Percentiles rank a stretch among this genome's conserved stretches.
Evolutionary conservation across 495 filamentous ascomycete species (phyloP).

Genomic region (Penicillium flavigenum): DNA sequence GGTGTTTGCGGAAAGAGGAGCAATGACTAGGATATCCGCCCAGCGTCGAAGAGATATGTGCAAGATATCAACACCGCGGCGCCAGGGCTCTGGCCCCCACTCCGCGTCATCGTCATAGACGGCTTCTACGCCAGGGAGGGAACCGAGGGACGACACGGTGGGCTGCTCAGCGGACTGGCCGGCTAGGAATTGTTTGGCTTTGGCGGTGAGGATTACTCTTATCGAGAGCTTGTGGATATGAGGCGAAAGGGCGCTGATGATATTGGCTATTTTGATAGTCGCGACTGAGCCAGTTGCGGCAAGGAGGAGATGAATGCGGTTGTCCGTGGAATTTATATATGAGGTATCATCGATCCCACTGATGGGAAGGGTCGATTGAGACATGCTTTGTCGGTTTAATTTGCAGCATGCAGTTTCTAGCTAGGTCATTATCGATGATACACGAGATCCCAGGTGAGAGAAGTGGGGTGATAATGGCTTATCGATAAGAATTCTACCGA

Average conservation of each 20-base stretch:
- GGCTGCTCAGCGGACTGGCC: constrained; percentile 67
- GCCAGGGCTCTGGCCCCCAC: constrained; percentile 65
- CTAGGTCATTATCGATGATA: background rate
- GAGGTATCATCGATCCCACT: background rate
- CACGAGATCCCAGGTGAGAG: background rate
- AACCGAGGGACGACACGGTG: constrained; percentile 45
- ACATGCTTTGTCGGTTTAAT: background rate
- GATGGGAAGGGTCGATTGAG: background rate
- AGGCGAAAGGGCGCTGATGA: constrained; percentile 54
- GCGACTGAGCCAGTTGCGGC: constrained; percentile 58
- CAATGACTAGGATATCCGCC: constrained; percentile 73
- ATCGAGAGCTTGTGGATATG: constrained; percentile 58
- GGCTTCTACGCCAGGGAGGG: constrained; percentile 56
- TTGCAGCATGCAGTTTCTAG: background rate
- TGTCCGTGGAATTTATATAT: background rate
- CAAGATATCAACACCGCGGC: constrained; percentile 53
- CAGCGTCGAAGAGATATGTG: constrained; percentile 72
- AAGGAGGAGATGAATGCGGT: constrained; percentile 8
- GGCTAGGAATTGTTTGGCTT: constrained; percentile 62
- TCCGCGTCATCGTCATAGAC: constrained; percentile 69
- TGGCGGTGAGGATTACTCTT: constrained; percentile 64
- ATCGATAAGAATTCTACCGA: background rate
- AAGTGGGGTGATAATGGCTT: background rate
- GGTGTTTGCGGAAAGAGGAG: constrained; percentile 67
- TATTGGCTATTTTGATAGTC: constrained; percentile 74